Evolutionary conservation across 352 stramenopile genomes (phyloP).

Genomic region (Phytophthora gonapodyides): DNA sequence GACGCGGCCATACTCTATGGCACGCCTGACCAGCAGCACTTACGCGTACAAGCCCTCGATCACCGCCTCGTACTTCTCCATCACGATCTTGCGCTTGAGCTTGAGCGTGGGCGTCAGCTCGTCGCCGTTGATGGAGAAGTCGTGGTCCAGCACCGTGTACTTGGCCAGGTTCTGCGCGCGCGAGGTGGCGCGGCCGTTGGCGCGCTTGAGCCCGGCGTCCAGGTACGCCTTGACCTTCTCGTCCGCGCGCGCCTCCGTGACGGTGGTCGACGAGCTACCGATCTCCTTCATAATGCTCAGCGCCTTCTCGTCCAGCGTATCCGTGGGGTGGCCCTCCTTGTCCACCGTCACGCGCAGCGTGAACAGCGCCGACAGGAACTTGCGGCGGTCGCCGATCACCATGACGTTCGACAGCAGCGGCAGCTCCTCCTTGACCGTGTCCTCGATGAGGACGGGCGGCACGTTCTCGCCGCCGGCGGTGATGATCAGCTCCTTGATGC

Average conservation of each 20-base stretch:
- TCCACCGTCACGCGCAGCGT: conserved; percentile 86
- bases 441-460: conserved; percentile 91
- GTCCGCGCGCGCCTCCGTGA: conserved; percentile 67
- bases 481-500: conserved; percentile 97
- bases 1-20: conserved; percentile 23
- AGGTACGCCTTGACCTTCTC: conserved; percentile 84
- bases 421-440: conserved; percentile 91
- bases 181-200: conserved; percentile 75
- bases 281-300: conserved; percentile 65
- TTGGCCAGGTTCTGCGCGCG: conserved; percentile 88
- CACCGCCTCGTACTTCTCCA: conserved; percentile 91
- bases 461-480: conserved; percentile 97
- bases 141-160: conserved; percentile 83
- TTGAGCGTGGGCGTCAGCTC: conserved; percentile 98
- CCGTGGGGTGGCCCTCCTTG: conserved; percentile 77
- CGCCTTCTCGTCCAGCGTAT: conserved; percentile 78
- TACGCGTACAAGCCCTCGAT: conserved; percentile 92
- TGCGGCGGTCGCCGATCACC: conserved; percentile 93
- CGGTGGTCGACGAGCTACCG: conserved; percentile 68
- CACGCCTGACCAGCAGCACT: conserved; percentile 9
- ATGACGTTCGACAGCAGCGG: conserved; percentile 91
- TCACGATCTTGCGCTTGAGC: conserved; percentile 93
- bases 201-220: conserved; percentile 75
- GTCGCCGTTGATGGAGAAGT: conserved; percentile 91
- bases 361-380: conserved; percentile 92